Evolutionary conservation across 1,139 yeast species (phyloP), one percentile per base, ranked within the genome.

Genomic region (Suhomyces taliae): DNA sequence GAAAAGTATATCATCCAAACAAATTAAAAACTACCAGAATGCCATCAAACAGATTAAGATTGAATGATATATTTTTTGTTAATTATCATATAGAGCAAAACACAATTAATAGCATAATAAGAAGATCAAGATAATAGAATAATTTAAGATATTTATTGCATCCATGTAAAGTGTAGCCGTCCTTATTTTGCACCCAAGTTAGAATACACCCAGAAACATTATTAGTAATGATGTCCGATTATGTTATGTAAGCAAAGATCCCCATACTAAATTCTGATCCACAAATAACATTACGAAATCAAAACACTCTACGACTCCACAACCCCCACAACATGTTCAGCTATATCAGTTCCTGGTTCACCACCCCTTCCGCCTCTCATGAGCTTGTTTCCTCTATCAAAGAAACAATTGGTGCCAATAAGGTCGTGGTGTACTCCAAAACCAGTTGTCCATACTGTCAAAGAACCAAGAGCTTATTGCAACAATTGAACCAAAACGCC

Each of bases 361-460:
- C 38, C 7, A 27, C 53, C 6, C 44, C 51, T 0, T 49, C 65
- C 10, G 52, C 59, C 11, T 48, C 63, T 5, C 53, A 54, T 1
- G 62, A 57, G 34, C 45, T 57, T 26, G 44, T 55, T 11, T 49
- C 58, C n/a, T 57, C 56, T 8, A 50, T 66, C 34, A 53, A 59
- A 37, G 40, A 52, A 6, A 50, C 57, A 8, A 56, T 65, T 14
- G 48, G 48, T 1, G 39, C 58, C 8, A 46, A 56, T 43, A 59
- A 60, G 42, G 53, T 66, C 5, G 60, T 66, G 32, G 62, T 63
- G 15, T 63, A 50, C 43, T 61, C 65, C 41, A 63, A 63, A 47
- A 37, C 65, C n/a, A 61, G 61, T 50, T 67, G 72, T 46, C 68
- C 69, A 2, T 67, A 65, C 46, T 66, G 72, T 44, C 51, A 40